Conservation (phyloP, 441 rosid genomes). For the Jatropha podagrica region DNA sequence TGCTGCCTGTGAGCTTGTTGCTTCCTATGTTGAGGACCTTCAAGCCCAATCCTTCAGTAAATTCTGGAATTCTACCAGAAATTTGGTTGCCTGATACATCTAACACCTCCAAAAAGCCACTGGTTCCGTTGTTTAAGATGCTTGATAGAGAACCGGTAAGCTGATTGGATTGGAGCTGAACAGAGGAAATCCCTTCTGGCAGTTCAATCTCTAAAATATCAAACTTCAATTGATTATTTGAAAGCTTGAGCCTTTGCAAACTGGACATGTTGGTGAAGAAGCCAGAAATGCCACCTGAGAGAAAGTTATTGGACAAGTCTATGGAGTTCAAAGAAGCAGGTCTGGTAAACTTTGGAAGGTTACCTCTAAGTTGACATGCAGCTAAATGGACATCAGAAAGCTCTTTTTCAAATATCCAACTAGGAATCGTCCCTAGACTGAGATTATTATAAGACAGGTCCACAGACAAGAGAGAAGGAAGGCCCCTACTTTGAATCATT, state of each 20-base stretch:
- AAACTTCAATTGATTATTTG: slow-evolving; percentile 71
- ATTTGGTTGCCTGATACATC: slow-evolving; percentile 71
- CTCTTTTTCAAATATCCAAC: slow-evolving; percentile 62
- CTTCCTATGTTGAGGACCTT: slow-evolving; percentile 70
- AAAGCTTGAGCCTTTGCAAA: slow-evolving; percentile 66
- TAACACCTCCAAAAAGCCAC: slow-evolving; percentile 64
- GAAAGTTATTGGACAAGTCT: slow-evolving; percentile 71
- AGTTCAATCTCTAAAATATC: slow-evolving; percentile 53
- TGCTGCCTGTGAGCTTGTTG: slow-evolving; percentile 70
- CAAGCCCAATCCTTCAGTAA: slow-evolving; percentile 56
- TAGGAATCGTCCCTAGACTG: slow-evolving; percentile 62
- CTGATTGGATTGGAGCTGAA: slow-evolving; percentile 69
- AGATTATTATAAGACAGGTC: slow-evolving; percentile 88
- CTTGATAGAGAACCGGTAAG: slow-evolving; percentile 66
- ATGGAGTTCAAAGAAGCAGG: slow-evolving; percentile 60
- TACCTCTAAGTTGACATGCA: slow-evolving; percentile 75
- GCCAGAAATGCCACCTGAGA: slow-evolving; percentile 54
- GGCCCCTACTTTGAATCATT: slow-evolving; percentile 41
- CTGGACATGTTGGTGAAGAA: slow-evolving; percentile 62
- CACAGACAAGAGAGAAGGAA: slow-evolving; percentile 73
- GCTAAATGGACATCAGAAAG: slow-evolving; percentile 74
- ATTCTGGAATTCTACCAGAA: slow-evolving; percentile 72
- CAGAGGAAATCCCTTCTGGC: slow-evolving; percentile 55
- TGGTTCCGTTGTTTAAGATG: slow-evolving; percentile 67
- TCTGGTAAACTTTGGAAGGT: slow-evolving; percentile 60